phyloP scores from a whole-genome alignment of 768 basidiomycete genomes.

The Trametes cubensis region DNA sequence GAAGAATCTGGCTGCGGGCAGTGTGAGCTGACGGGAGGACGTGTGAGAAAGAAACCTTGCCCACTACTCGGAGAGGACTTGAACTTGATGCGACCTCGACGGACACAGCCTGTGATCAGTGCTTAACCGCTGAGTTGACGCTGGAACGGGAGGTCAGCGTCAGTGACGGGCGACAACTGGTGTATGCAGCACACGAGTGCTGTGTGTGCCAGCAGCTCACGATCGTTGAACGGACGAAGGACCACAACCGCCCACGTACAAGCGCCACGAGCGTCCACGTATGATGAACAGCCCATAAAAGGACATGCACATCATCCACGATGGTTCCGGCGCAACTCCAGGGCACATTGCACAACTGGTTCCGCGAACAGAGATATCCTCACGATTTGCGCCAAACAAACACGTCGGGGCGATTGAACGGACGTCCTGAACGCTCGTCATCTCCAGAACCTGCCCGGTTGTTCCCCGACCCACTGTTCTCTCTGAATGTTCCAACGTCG shows the following conservation, averaged over 20 bases:
- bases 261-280: background rate
- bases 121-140: background rate
- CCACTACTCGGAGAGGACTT: slow-evolving; percentile 1
- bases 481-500: background rate
- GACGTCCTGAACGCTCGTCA: no score
- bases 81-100: slow-evolving; percentile 1
- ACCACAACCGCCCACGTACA: background rate
- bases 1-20: background rate
- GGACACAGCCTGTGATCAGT: slow-evolving; percentile 9
- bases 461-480: background rate
- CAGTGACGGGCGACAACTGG: no score
- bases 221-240: background rate
- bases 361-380: background rate
- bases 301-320: background rate
- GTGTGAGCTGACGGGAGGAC: background rate
- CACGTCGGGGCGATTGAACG: background rate
- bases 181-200: no score
- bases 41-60: slow-evolving; percentile 14
- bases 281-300: background rate
- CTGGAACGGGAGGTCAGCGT: background rate
- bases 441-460: no score
- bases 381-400: background rate
- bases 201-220: no score
- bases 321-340: background rate
- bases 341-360: background rate